Percentiles rank a stretch among this genome's conserved stretches.
Conservation (phyloP, 768 basidiomycete species). For the Suillus ampliporus region DNA sequence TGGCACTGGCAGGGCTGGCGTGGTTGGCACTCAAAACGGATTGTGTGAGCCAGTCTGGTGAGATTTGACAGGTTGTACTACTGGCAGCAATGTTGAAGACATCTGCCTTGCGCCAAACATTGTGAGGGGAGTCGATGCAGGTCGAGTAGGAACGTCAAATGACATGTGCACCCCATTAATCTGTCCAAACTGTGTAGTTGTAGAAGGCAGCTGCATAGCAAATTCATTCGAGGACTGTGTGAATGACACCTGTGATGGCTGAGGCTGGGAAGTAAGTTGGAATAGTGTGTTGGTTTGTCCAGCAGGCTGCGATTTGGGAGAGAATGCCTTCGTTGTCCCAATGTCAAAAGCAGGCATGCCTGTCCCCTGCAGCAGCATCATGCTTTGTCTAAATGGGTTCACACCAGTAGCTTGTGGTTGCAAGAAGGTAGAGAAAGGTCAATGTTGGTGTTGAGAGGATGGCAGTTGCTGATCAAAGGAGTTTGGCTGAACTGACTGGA, state of each 20-base stretch:
- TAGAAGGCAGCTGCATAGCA: slow-evolving; percentile 12
- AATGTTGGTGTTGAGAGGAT: slow-evolving; percentile 47
- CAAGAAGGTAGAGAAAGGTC: slow-evolving; percentile 59
- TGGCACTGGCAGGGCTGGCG: slow-evolving; percentile 67
- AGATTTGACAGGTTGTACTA: slow-evolving; percentile 71
- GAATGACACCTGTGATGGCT: slow-evolving; percentile 16
- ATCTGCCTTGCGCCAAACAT: slow-evolving; percentile 34
- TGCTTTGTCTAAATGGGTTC: slow-evolving; percentile 87
- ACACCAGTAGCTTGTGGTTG: slow-evolving; percentile 65
- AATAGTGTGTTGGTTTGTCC: slow-evolving; percentile 21
- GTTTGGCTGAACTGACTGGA: slow-evolving; percentile 37
- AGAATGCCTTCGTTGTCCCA: slow-evolving; percentile 21
- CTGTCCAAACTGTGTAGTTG: slow-evolving; percentile 16
- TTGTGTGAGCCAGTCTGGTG: slow-evolving; percentile 95
- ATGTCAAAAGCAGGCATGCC: slow-evolving; percentile 55
- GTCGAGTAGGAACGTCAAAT: slow-evolving; percentile 53
- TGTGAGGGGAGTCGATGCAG: slow-evolving; percentile 75
- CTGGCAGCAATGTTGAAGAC: slow-evolving; percentile 46
- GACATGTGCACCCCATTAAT: background rate
- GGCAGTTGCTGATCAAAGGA: slow-evolving; percentile 41
- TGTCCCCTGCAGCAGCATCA: slow-evolving; percentile 68
- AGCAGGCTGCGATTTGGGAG: slow-evolving; percentile 17
- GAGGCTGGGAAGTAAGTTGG: slow-evolving; percentile 22
- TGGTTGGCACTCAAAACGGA: slow-evolving; percentile 84
- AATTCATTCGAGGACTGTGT: slow-evolving; percentile 18